A percentile compares a stretch with the other conserved stretches of the same genome.
These are phyloP conservation scores for Mycosphaerella sp. DNA, from an alignment of 2,329 filamentous ascomycete species.

Conservation along the genomic window DNA sequence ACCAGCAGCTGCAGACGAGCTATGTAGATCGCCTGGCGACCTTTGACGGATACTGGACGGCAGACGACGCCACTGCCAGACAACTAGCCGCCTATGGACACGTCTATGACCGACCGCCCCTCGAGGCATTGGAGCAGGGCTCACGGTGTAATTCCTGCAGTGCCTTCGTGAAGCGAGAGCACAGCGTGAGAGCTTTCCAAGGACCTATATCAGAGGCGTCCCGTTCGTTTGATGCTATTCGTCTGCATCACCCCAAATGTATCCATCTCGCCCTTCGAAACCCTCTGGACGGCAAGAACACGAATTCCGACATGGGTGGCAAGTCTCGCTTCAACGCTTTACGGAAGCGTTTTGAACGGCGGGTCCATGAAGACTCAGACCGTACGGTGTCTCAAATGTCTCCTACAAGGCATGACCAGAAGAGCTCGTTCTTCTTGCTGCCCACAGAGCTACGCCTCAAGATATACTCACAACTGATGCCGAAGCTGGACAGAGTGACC, in stretches of 20 bases:
- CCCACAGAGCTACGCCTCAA: constrained; percentile 58
- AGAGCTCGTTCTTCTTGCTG: constrained; percentile 40
- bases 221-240: constrained; percentile 1
- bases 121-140: constrained; percentile 31
- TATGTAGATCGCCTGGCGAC: constrained; percentile 15
- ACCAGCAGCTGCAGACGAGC: constrained; percentile 5
- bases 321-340: constrained; percentile 17
- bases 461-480: constrained; percentile 44
- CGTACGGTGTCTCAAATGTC: neutral
- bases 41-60: constrained; percentile 26
- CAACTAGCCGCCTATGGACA: constrained; percentile 32
- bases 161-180: constrained; percentile 25
- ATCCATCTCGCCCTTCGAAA: constrained; percentile 25
- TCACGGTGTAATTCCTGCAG: constrained; percentile 29
- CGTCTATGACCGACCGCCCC: constrained; percentile 29
- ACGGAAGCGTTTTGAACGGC: constrained; percentile 13
- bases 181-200: constrained; percentile 24
- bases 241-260: constrained; percentile 27
- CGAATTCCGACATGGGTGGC: constrained; percentile 1
- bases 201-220: constrained; percentile 8
- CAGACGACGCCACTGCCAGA: constrained; percentile 23
- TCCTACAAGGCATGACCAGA: constrained; percentile 4
- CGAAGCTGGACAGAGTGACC: constrained; percentile 20
- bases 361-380: neutral
- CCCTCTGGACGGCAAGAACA: constrained; percentile 20